Evolutionary conservation across 345 rosid species (phyloP), one percentile per base, ranked within the genome.

Genomic region (Anacardium occidentale): DNA sequence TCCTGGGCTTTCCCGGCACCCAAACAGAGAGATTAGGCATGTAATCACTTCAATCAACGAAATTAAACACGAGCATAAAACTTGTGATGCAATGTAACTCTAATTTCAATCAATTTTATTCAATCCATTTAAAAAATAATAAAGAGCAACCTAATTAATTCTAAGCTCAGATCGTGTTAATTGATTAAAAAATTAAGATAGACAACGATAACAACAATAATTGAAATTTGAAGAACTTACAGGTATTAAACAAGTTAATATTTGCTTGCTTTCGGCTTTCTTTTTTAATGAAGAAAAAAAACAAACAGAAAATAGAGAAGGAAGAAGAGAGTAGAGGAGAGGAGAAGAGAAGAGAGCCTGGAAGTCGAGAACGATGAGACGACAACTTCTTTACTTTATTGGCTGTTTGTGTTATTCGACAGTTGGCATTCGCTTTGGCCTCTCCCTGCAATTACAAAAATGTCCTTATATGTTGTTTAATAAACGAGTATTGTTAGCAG

Each of bases 371-470:
- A 22, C 24, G 32, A 37, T 2, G 20, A 2, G 17, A 15, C 26
- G 70, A 64, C 40, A 34, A 12, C 56, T 7, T 51, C 55, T 48
- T 26, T 40, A 64, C 67, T 42, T 55, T 64, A 47, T 61, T 56
- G 29, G 58, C 53, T 13, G 53, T 22, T 44, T 53, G 57, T 26
- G 60, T 68, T 64, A 29, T 2, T 21, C 55, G 61, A 62, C 63
- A 69, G 77, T 7, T 77, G 81, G 81, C 75, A 64, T 62, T 61
- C 67, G 37, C 68, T 73, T 9, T 45, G 5, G 50, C 69, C 75
- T 24, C 66, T 71, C 61, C 1, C 32, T 29, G 0, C 58, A 65
- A 61, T 70, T 13, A 54, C 79, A 21, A 11, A 54, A 10, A 34
- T 71, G 12, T 51, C 68, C 68, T 29, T 29, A 29, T 29, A 29